Evolutionary conservation across 306 rosid genomes (phyloP), one percentile per base, ranked within the genome.

Genomic region (Cicer arietinum): DNA sequence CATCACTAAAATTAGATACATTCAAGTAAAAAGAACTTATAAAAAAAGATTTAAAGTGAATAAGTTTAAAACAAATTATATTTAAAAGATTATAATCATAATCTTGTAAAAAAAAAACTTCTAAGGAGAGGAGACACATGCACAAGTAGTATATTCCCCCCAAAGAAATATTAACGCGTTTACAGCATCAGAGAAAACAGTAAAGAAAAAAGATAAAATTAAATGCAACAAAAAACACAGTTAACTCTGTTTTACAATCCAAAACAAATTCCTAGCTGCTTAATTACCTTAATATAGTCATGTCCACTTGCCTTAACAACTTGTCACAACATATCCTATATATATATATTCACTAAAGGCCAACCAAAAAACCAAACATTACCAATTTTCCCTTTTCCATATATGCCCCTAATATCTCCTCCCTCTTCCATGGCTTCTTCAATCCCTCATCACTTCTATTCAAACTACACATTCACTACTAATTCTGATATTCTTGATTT

Each of bases 341-440:
- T 71, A 77, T 71, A 77, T 79, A 64, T 20, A 25, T 2, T 52
- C 79, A 60, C 77, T 76, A 50, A 53, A 39, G 3, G 37, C 67
- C 20, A 35, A 0, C 59, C 80, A 70, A 59, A 80, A 50, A 45
- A 13, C n/a, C 56, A 2, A 2, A 25, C 30, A 25, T 25, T 25
- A 30, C 10, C 4, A 12, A 12, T 8, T 12, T 47, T 47, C 30
- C 44, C 17, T 25, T 8, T 64, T 42, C 69, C 35, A 50, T n/a
- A 16, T 66, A 68, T 42, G 76, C 73, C 81, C 42, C 76, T 77
- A 61, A 25, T 25, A 25, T 25, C 30, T 25, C 77, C 72, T 17
- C 67, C 67, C 25, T 76, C 83, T 46, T 63, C 77, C 68, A 90
- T 90, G 93, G 85, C 84, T 74, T 83, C 90, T 64, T 85, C 90